A percentile compares a stretch with the other conserved stretches of the same genome.
Evolutionary conservation across 2,329 filamentous ascomycete genomes (phyloP).

Genomic region (Scedosporium apiospermum): DNA sequence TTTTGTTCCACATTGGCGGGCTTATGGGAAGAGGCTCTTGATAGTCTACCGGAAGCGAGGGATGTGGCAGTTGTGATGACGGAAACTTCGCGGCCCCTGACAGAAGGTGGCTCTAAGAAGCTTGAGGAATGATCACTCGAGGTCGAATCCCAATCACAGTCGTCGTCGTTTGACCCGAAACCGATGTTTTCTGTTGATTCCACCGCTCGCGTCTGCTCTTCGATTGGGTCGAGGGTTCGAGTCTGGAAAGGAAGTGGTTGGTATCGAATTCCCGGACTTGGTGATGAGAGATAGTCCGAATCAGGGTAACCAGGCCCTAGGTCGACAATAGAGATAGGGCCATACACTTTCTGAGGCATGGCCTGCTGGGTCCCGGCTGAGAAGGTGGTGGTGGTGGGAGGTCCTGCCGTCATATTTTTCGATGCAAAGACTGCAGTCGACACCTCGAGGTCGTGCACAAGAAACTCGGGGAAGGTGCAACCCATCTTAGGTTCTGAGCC

Average conservation of each 20-base stretch:
- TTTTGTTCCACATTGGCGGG: constrained; percentile 7
- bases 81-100: constrained; percentile 25
- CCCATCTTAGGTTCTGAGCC: constrained; percentile 10
- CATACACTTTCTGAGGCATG: neutral
- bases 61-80: constrained; percentile 30
- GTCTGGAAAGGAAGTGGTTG: neutral
- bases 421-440: constrained; percentile 38
- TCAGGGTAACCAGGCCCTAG: neutral
- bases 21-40: constrained; percentile 15
- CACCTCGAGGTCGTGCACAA: constrained; percentile 43
- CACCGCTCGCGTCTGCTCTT: neutral
- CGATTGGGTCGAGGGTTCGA: constrained; percentile 7
- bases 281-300: neutral
- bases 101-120: constrained; percentile 21
- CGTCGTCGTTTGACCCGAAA: constrained; percentile 11
- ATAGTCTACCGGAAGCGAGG: constrained; percentile 23
- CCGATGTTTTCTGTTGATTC: neutral
- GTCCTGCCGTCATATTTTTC: constrained; percentile 42
- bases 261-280: neutral
- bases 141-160: constrained; percentile 15
- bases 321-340: neutral
- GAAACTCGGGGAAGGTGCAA: constrained; percentile 44
- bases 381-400: constrained; percentile 26
- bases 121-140: constrained; percentile 26
- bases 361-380: constrained; percentile 13